Conservation (phyloP, 73 alveolate genomes). For the Uronychia binucleata region DNA sequence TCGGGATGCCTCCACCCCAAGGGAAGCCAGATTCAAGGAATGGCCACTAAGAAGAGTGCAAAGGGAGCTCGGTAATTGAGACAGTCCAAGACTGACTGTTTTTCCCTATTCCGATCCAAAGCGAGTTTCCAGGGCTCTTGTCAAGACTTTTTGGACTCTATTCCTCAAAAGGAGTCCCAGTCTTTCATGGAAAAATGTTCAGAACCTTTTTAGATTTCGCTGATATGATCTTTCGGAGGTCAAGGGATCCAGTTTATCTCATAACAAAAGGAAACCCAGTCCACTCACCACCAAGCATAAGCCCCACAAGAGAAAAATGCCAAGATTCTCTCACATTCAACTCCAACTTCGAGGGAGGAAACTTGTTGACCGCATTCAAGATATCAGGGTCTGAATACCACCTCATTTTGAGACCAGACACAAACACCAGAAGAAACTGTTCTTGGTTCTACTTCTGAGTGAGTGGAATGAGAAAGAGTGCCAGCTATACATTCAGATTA, state of each 20-base stretch:
- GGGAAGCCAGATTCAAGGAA: not conserved
- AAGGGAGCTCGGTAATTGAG: not conserved
- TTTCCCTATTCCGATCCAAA: not conserved
- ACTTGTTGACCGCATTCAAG: not conserved
- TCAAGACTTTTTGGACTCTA: not conserved
- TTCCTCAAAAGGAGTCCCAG: not conserved
- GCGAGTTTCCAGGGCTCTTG: not conserved
- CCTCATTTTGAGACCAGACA: not conserved
- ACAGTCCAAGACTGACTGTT: not conserved
- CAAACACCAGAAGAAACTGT: not conserved
- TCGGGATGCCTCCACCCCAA: not conserved
- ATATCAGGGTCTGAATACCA: not conserved
- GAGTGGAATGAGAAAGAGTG: not conserved
- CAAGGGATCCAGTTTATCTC: not conserved
- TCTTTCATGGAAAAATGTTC: not conserved
- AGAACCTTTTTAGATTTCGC: not conserved
- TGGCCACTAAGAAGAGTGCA: not conserved
- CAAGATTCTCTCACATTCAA: not conserved
- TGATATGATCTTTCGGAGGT: not conserved
- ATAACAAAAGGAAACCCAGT: not conserved
- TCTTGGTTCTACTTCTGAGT: not conserved
- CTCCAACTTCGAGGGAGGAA: not conserved
- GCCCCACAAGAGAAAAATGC: not conserved
- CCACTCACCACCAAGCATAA: not conserved
- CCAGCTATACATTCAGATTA: not conserved